Evolutionary conservation across 2,329 filamentous ascomycete species (phyloP).

Genomic region (Xylaria sp.): DNA sequence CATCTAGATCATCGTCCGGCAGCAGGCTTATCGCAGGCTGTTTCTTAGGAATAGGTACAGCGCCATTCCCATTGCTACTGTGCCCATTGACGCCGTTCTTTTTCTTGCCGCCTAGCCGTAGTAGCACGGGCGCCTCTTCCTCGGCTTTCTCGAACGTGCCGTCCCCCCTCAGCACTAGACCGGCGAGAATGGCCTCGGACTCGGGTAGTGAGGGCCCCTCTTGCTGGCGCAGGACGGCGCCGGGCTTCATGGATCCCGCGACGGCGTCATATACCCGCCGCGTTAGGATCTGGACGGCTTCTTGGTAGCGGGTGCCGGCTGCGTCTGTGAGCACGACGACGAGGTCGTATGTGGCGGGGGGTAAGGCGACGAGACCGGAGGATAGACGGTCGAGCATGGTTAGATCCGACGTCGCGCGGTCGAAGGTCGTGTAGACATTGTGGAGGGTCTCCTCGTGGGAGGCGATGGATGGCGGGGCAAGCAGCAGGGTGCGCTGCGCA

Average conservation of each 20-base stretch:
- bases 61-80: slow-evolving; percentile 48
- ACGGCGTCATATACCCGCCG: slow-evolving; percentile 76
- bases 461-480: slow-evolving; percentile 90
- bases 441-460: slow-evolving; percentile 83
- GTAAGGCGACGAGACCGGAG: slow-evolving; percentile 81
- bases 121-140: slow-evolving; percentile 65
- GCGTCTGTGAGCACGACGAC: slow-evolving; percentile 86
- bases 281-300: slow-evolving; percentile 72
- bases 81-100: slow-evolving; percentile 55
- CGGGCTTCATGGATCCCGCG: slow-evolving; percentile 75
- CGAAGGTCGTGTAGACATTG: slow-evolving; percentile 75
- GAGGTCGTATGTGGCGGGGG: slow-evolving; percentile 81
- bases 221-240: slow-evolving; percentile 75
- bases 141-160: slow-evolving; percentile 79
- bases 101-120: slow-evolving; percentile 73
- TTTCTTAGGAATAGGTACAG: slow-evolving; percentile 56
- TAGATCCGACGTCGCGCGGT: slow-evolving; percentile 83
- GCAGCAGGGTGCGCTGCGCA: slow-evolving; percentile 74
- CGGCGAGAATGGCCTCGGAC: slow-evolving; percentile 82
- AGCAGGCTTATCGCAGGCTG: slow-evolving; percentile 71
- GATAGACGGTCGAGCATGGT: slow-evolving; percentile 98
- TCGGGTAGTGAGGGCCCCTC: slow-evolving; percentile 67
- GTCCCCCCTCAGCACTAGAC: slow-evolving; percentile 71
- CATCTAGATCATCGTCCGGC: slow-evolving; percentile 71
- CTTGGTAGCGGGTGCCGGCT: slow-evolving; percentile 71